phyloP scores from a whole-genome alignment of 805 yeast species.

The Komagataella populi region DNA sequence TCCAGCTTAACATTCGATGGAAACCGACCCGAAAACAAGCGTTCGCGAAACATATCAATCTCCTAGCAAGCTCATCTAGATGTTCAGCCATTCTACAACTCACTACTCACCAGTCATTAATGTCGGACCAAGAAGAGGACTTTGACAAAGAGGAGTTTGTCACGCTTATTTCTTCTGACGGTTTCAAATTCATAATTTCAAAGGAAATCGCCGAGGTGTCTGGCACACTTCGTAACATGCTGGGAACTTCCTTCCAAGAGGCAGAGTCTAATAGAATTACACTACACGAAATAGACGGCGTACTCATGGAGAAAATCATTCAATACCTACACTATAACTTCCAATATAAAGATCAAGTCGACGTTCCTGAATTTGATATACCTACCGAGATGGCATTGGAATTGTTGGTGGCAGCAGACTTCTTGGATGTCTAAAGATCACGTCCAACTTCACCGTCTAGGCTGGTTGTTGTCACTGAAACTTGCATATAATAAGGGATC shows the following conservation, averaged over 20 bases:
- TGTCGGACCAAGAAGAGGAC: conserved; percentile 12
- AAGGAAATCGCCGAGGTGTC: conserved; percentile 70
- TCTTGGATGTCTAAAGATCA: conserved; percentile 33
- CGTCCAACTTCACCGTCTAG: conserved; percentile 1
- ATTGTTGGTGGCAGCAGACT: conserved; percentile 86
- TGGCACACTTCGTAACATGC: conserved; percentile 47
- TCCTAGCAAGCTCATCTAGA: neutral
- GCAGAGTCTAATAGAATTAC: conserved; percentile 39
- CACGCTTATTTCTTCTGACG: conserved; percentile 63
- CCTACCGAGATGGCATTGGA: conserved; percentile 94
- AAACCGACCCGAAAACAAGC: neutral
- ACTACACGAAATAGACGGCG: conserved; percentile 54
- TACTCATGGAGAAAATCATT: conserved; percentile 62
- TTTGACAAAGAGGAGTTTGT: conserved; percentile 21
- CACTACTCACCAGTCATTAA: neutral
- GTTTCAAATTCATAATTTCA: conserved; percentile 43
- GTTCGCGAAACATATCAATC: neutral
- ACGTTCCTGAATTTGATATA: conserved; percentile 74
- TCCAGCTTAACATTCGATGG: neutral
- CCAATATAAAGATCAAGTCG: conserved; percentile 50
- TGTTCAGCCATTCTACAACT: neutral
- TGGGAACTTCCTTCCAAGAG: conserved; percentile 44
- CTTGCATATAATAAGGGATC: conserved; percentile 31
- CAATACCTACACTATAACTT: conserved; percentile 73
- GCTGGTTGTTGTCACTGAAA: conserved; percentile 9